Evolutionary conservation across 441 rosid genomes (phyloP).

Genomic region (Biscutella laevigata): DNA sequence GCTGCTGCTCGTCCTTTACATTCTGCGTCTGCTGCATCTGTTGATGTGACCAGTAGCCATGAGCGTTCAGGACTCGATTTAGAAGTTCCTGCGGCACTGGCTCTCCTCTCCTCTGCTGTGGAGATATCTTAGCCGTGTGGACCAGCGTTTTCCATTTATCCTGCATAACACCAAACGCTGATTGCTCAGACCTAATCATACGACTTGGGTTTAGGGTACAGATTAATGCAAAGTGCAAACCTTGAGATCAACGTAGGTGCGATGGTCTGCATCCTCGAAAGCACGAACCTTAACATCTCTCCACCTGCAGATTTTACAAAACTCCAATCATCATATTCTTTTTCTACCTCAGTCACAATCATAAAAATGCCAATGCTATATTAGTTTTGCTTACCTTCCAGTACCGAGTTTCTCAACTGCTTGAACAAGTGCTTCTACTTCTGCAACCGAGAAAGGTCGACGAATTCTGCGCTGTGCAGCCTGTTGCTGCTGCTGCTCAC

Average conservation of each 20-base stretch:
- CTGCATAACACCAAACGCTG: constrained; percentile 25
- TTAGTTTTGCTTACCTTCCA: constrained; percentile 56
- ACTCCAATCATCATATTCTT: neutral
- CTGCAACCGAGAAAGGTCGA: constrained; percentile 96
- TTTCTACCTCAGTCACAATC: neutral
- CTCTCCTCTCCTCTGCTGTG: constrained; percentile 97
- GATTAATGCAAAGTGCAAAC: constrained; percentile 32
- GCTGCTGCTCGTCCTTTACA: constrained; percentile 31
- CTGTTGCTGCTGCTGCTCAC: constrained; percentile 49
- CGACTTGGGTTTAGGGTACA: neutral
- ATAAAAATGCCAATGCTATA: neutral
- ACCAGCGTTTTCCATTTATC: constrained; percentile 99
- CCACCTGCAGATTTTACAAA: constrained; percentile 51
- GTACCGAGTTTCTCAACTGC: constrained; percentile 98
- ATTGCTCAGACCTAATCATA: neutral
- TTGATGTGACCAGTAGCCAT: constrained; percentile 83
- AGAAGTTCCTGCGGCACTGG: constrained; percentile 93
- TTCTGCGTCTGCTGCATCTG: constrained; percentile 51
- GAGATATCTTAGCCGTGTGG: constrained; percentile 92
- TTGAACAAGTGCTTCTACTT: constrained; percentile 94
- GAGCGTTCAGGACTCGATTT: constrained; percentile 79
- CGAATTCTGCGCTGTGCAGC: constrained; percentile 70
- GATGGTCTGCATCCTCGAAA: constrained; percentile 83
- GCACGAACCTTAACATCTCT: constrained; percentile 85
- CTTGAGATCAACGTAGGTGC: constrained; percentile 97